Evolutionary conservation across 1,284 basidiomycete genomes (phyloP).

Genomic region (Sporisorium exsertum): DNA sequence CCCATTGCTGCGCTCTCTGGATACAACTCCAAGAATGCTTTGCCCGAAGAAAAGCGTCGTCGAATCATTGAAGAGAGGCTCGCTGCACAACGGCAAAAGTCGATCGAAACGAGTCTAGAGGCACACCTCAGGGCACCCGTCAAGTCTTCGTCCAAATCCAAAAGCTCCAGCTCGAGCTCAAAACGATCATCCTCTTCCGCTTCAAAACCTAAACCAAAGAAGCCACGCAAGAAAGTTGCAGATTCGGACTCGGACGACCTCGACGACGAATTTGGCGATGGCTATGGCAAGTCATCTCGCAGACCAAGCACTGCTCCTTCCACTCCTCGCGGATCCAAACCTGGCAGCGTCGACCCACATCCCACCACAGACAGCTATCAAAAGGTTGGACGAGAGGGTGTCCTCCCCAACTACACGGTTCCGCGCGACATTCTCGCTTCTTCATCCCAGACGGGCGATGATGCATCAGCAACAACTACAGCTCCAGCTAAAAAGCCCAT

Average conservation of each 20-base stretch:
- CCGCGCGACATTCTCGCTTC: conserved; percentile 43
- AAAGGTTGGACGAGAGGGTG: conserved; percentile 45
- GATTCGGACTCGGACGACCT: conserved; percentile 28
- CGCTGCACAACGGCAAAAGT: conserved; percentile 44
- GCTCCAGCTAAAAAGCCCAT: conserved; percentile 7
- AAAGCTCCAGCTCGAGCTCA: conserved; percentile 12
- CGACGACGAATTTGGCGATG: conserved; percentile 11
- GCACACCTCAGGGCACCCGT: conserved; percentile 27
- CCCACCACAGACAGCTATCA: conserved; percentile 42
- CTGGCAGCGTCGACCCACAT: conserved; percentile 44
- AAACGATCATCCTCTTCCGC: conserved; percentile 1
- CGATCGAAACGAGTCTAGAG: conserved; percentile 40
- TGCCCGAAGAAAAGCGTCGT: conserved; percentile 51
- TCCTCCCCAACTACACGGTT: conserved; percentile 43
- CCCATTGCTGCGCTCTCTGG: conserved; percentile 44
- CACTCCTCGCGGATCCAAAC: conserved; percentile 41
- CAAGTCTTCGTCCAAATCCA: conserved; percentile 21
- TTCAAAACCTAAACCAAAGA: conserved; percentile 26
- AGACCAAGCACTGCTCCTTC: conserved; percentile 22
- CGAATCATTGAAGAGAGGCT: conserved; percentile 53
- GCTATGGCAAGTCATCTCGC: conserved; percentile 7
- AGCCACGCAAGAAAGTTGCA: conserved; percentile 19
- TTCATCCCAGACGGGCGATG: conserved; percentile 1
- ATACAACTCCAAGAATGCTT: conserved; percentile 43
- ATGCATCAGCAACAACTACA: background rate